phyloP scores from a whole-genome alignment of 148 eudicot genomes.

The Rhododendron kiyosumense region DNA sequence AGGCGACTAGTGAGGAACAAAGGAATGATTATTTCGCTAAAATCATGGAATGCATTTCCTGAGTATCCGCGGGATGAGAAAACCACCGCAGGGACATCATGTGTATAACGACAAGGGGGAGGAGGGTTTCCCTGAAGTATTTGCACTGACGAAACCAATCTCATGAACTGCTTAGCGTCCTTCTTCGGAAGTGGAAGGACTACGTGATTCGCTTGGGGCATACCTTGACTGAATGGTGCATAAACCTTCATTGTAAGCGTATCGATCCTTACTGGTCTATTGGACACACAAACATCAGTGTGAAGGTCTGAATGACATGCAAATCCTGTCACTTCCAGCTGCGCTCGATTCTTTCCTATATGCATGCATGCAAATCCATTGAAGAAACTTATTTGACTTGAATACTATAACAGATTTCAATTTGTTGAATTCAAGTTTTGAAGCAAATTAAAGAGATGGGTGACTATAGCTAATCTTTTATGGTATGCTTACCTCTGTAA shows the following conservation, averaged over 20 bases:
- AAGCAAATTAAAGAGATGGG: background rate
- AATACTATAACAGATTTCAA: background rate
- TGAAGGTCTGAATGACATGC: conserved; percentile 24
- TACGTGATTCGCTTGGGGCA: background rate
- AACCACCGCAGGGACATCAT: conserved; percentile 47
- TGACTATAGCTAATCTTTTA: background rate
- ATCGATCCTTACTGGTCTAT: conserved; percentile 25
- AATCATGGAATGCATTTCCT: conserved; percentile 49
- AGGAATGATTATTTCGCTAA: conserved; percentile 55
- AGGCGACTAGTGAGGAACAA: conserved; percentile 43
- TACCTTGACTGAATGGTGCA: conserved; percentile 12
- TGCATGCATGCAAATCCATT: background rate
- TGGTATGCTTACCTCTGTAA: background rate
- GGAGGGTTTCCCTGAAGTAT: conserved; percentile 33
- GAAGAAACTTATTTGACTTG: background rate
- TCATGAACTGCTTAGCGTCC: conserved; percentile 24
- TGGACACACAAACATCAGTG: conserved; percentile 28
- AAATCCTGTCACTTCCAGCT: conserved; percentile 30
- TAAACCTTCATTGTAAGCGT: conserved; percentile 16
- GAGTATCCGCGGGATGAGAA: conserved; percentile 54
- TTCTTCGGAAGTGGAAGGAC: conserved; percentile 46
- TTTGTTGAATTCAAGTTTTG: background rate
- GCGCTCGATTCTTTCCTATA: conserved; percentile 21
- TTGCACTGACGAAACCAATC: conserved; percentile 33
- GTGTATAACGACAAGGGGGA: conserved; percentile 41